Conservation (phyloP, 306 rosid species). For the Geum urbanum region DNA sequence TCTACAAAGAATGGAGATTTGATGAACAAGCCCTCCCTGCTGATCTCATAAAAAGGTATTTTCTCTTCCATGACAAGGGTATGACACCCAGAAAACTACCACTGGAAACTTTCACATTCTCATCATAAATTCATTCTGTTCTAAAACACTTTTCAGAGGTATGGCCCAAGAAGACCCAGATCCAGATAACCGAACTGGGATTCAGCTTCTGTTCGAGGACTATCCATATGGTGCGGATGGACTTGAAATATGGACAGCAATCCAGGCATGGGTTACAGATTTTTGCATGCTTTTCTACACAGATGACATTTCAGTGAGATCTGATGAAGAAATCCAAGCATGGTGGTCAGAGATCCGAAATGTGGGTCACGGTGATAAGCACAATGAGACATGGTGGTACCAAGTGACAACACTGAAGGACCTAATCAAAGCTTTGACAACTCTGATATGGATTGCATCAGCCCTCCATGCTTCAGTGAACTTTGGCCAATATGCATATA, state of each 20-base stretch:
- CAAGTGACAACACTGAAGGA: constrained; percentile 38
- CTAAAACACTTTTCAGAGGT: constrained; percentile 36
- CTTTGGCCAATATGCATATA: constrained; percentile 56
- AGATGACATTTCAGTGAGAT: constrained; percentile 36
- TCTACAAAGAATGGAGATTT: constrained; percentile 71
- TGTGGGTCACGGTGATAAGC: constrained; percentile 58
- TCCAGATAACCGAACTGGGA: constrained; percentile 44
- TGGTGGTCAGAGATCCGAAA: constrained; percentile 70
- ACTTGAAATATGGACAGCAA: constrained; percentile 69
- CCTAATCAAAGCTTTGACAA: constrained; percentile 58
- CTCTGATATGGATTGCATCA: constrained; percentile 68
- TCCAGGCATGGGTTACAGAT: constrained; percentile 59
- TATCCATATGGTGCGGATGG: constrained; percentile 80
- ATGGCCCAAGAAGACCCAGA: constrained; percentile 52
- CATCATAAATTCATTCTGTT: not conserved
- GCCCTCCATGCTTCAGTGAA: constrained; percentile 62
- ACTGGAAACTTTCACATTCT: not conserved
- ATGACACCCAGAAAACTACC: not conserved
- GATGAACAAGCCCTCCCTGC: constrained; percentile 68
- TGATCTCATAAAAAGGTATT: constrained; percentile 64
- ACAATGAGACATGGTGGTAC: constrained; percentile 44
- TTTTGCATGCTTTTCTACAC: constrained; percentile 58
- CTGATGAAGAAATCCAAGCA: constrained; percentile 58
- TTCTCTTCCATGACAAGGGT: not conserved
- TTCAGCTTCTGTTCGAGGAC: constrained; percentile 52